phyloP scores from a whole-genome alignment of 768 basidiomycete species.

The Trametes maxima region DNA sequence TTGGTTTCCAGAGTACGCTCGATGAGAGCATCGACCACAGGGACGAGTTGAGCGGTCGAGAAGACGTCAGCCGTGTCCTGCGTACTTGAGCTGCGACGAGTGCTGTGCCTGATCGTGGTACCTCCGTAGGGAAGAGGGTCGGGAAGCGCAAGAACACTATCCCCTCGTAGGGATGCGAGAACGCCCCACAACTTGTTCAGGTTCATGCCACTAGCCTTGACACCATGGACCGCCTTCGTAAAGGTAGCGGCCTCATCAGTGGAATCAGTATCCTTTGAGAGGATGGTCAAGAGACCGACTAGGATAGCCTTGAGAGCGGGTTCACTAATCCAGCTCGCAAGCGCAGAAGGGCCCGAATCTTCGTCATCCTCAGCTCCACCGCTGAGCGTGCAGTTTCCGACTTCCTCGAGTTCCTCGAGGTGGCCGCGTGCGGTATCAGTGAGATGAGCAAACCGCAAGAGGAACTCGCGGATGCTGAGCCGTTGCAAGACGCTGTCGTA shows the following conservation, averaged over 20 bases:
- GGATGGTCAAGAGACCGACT: slow-evolving; percentile 60
- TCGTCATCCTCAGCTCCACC: slow-evolving; percentile 42
- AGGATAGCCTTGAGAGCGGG: slow-evolving; percentile 63
- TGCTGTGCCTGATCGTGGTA: slow-evolving; percentile 42
- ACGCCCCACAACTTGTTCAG: slow-evolving; percentile 65
- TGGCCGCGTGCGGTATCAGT: slow-evolving; percentile 53
- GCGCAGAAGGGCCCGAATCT: slow-evolving; percentile 11
- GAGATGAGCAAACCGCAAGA: slow-evolving; percentile 59
- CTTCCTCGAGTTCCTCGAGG: slow-evolving; percentile 64
- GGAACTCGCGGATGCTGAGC: slow-evolving; percentile 75
- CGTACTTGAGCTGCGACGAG: slow-evolving; percentile 42
- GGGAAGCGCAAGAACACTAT: slow-evolving; percentile 44
- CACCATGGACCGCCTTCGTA: slow-evolving; percentile 49
- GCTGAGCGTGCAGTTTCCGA: slow-evolving; percentile 27
- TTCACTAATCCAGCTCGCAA: slow-evolving; percentile 64
- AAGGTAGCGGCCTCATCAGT: slow-evolving; percentile 41
- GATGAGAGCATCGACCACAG: slow-evolving; percentile 62
- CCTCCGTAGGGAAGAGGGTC: slow-evolving; percentile 62
- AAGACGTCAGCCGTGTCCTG: slow-evolving; percentile 6
- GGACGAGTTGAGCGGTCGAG: slow-evolving; percentile 63
- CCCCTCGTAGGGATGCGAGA: slow-evolving; percentile 51
- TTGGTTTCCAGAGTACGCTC: slow-evolving; percentile 50
- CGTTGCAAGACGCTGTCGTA: slow-evolving; percentile 57
- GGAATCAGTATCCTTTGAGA: slow-evolving; percentile 52
- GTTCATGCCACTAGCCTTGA: slow-evolving; percentile 55